Base-by-base conservation (phyloP, 1,284 basidiomycete species). In the Fistulinella staudtii region DNA sequence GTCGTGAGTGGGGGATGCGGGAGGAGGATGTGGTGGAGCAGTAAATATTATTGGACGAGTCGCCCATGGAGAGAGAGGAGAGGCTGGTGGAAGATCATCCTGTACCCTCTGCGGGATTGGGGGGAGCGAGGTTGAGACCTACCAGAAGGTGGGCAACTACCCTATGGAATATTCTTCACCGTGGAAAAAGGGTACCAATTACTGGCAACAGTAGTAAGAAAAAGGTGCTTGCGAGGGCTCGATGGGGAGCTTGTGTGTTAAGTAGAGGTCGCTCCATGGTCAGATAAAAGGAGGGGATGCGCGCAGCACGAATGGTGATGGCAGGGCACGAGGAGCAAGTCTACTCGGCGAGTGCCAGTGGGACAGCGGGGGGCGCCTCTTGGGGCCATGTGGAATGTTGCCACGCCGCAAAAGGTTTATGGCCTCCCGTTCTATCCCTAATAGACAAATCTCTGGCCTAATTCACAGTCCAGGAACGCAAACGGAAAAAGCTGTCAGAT, bases 401-500 rank as follows among this genome's bases (percentile, higher is more conserved):
- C 55, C 53, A 54, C 63, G 66, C 58, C 44, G 54, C 45, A 47
- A 47, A 50, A 49, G 40, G 43, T 35, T 37, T 41, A 49, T 36
- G 14, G 11, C 47, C 51, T 56, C 63, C 45, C 37, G 52, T 63
- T 63, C 63, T 42, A 60, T 59, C 56, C 51, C 58, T 54, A 53
- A 53, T 65, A 50, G 52, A 62, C 50, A 55, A 46, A 57, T 50
- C 46, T 47, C 43, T 43, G 43, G 47, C 45, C 40, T 42, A 61
- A 67, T 64, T 66, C 56, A 64, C 50, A 48, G 36, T 43, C 61
- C 47, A 65, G 59, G 58, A 54, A 63, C 51, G 38, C 53, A 61
- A 55, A 61, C 39, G 39, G 53, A 40, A 58, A 46, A 50, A 38
- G 40, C 42, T 47, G 61, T 48, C 39, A 59, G 58, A 51, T 35